Base-by-base conservation (phyloP, 768 basidiomycete species). In the Tephrocybe sp. region DNA sequence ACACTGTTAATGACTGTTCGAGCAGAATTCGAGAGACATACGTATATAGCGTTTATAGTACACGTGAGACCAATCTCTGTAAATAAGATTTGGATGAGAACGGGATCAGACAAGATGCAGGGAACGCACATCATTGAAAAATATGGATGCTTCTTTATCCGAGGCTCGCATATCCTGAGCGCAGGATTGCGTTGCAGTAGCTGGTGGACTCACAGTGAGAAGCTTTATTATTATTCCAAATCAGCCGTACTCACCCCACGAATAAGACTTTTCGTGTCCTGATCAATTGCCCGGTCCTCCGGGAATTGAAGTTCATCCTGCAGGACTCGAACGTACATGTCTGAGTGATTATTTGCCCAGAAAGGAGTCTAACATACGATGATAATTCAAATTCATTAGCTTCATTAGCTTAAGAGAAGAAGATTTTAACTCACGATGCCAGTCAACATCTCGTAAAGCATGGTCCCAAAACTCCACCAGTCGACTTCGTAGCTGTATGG, bases 381-480 rank as follows among this genome's bases (percentile, higher is more conserved):
- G 54, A 44, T 52, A 3, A 49, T 47, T 49, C 40, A n/a, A n/a
- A n/a, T n/a, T n/a, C 39, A 50, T 55, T 42, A 47, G 53, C 6
- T 12, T 13, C 37, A 44, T 23, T 40, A 45, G 12, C 27, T 25
- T 31, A 10, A 42, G n/a, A 59, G 46, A 39, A 60, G 42, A 29
- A 51, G 25, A 47, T 45, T 22, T 40, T 50, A 37, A 83, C 88
- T 74, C 67, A 94, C 94, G 56, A 94, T 88, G 22, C 95, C 95
- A 31, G 91, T 90, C 69, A 98, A 71, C 88, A 97, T 95, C 73
- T 98, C 95, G 64, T 91, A 93, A 52, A 98, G 70, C 89, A 98
- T 95, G 54, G 95, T 97, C 29, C 95, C 95, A 60, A 95, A 88
- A 56, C 88, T 91, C 94, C 94, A 99, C 91, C 93, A 95, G 65